Base-by-base conservation (phyloP, 495 filamentous ascomycete genomes). In the Neurospora discreta region DNA sequence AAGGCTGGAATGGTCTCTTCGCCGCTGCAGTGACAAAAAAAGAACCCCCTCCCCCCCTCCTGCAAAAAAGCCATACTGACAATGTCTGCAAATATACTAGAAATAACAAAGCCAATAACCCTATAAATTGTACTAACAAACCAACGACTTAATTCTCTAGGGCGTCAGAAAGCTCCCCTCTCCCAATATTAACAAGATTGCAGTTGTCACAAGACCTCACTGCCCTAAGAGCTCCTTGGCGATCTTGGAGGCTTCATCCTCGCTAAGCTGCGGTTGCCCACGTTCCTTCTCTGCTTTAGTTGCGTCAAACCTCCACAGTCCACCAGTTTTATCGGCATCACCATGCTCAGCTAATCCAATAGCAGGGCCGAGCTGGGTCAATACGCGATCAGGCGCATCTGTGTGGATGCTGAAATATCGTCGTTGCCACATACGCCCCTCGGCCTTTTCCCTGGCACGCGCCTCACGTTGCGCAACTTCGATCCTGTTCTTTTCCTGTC, bases 391-490 rank as follows among this genome's bases (percentile, higher is more conserved):
- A 3, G 84, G 79, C 30, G 41, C 43, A 42, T 84, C 85, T 13
- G 85, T 79, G 15, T 79, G 78, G 26, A 84, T 81, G 13, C 80
- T 90, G 83, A 99, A 99, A 80, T 95, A 98, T 67, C 91, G 85
- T 68, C 95, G 85, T 77, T 93, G 87, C 93, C 95, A 99, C 72
- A 92, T 89, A 46, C 86, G 84, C 41, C 90, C 89, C 76, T 94
- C 91, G 15, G 86, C 85, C 81, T 90, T 90, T 81, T 99, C 95
- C 76, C 86, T 85, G 79, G 89, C 91, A 74, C 95, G 89, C 83
- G 94, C 79, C 75, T 94, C 92, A 9, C 95, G 89, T 82, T 99
- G 96, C 39, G 89, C 88, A 71, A 93, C 93, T 80, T 99, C 95
- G 74, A 99, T 97, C 79, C 93, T 91, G 43, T 86, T 86, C 83